Evolutionary conservation across 2,329 filamentous ascomycete genomes (phyloP).

Genomic region (Arthrinium puccinioides): DNA sequence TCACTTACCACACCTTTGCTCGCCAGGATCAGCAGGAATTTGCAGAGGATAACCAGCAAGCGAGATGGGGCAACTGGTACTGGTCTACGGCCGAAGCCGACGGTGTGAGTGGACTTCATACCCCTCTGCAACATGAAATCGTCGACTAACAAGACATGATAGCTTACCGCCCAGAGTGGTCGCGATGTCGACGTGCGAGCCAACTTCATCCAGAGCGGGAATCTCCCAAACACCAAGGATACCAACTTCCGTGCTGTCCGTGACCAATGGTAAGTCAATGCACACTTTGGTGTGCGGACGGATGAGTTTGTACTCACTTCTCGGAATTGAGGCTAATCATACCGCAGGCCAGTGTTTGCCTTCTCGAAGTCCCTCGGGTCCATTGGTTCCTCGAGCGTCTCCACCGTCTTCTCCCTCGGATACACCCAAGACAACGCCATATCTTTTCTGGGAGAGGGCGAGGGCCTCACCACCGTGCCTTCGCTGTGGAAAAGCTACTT

Average conservation of each 20-base stretch:
- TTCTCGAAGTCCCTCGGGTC: conserved; percentile 57
- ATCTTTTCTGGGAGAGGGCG: conserved; percentile 63
- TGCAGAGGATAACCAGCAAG: conserved; percentile 60
- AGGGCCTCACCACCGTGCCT: conserved; percentile 54
- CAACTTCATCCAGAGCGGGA: conserved; percentile 56
- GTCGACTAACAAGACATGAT: conserved; percentile 13
- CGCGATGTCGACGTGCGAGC: conserved; percentile 57
- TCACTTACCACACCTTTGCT: conserved; percentile 59
- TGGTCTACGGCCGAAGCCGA: conserved; percentile 57
- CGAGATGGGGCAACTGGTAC: conserved; percentile 72
- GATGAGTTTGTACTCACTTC: too few species aligned
- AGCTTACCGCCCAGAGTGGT: conserved; percentile 65
- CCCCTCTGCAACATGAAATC: background rate
- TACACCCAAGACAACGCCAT: conserved; percentile 71
- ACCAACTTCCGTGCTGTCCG: conserved; percentile 58
- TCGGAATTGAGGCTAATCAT: too few species aligned
- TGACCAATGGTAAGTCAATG: conserved; percentile 41
- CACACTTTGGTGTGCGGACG: background rate
- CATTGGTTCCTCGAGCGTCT: conserved; percentile 27
- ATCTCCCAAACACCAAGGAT: conserved; percentile 58
- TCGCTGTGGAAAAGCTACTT: conserved; percentile 77
- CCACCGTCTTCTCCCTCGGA: conserved; percentile 65
- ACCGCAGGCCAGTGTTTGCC: conserved; percentile 70
- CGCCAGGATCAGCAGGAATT: conserved; percentile 56
- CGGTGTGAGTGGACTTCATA: conserved; percentile 27